Conservation (phyloP, 2,329 filamentous ascomycete genomes). For the Seiridium unicorne region DNA sequence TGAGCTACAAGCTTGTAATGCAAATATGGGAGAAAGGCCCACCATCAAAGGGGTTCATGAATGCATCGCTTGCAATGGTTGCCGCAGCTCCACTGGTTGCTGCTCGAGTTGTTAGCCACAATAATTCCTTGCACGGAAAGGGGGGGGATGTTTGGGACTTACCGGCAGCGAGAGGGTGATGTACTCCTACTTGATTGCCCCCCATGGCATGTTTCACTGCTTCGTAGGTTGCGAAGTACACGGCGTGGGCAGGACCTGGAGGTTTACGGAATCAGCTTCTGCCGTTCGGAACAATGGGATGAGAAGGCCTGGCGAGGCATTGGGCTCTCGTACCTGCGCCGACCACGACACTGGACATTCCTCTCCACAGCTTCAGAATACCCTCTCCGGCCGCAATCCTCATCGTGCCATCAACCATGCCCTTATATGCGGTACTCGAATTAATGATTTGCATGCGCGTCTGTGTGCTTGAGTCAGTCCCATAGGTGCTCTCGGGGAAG, state of each 20-base stretch:
- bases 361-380: constrained; percentile 88
- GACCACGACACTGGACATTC: constrained; percentile 92
- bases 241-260: constrained; percentile 88
- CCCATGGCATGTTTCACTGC: constrained; percentile 95
- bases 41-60: constrained; percentile 99
- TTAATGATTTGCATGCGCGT: constrained; percentile 98
- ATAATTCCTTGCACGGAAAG: not conserved
- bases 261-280: too few relatives aligned
- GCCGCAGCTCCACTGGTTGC: constrained; percentile 91
- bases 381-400: constrained; percentile 91
- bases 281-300: not conserved
- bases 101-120: constrained; percentile 32
- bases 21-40: constrained; percentile 29
- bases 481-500: not conserved
- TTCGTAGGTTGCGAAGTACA: constrained; percentile 98
- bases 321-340: constrained; percentile 71
- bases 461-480: constrained; percentile 42
- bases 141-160: constrained; percentile 26
- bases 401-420: constrained; percentile 87
- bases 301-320: not conserved
- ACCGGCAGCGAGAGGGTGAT: constrained; percentile 94
- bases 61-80: constrained; percentile 93
- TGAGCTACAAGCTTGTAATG: not conserved
- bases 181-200: constrained; percentile 81
- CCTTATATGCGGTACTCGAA: constrained; percentile 78